Evolutionary conservation across 1,139 yeast genomes (phyloP), one percentile per base, ranked within the genome.

Genomic region (Hansenula lynferdii): DNA sequence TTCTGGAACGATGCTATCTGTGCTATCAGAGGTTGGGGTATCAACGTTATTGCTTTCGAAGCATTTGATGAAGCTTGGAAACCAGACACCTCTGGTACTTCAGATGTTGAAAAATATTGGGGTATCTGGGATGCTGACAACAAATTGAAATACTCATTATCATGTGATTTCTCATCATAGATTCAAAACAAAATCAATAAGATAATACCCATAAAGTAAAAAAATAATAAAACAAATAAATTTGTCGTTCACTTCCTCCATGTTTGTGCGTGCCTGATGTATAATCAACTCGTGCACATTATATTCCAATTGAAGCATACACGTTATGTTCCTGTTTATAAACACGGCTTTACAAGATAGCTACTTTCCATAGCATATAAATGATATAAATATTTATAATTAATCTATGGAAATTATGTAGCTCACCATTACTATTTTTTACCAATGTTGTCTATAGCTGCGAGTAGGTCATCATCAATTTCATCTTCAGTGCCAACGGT

Each of bases 61-160:
- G 96, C 96, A 39, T 82, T 81, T 54, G 97, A 90, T 62, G 97
- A 90, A 72, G 76, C 85, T 46, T 90, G 97, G 96, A 90, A 90
- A 72, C 96, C 96, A 56, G 75, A 77, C 62, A 77, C 95, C 50
- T 80, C 92, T 41, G 95, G 90, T 56, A 80, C 87, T 48, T 68
- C 78, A 45, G 90, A 80, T 58, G 95, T 86, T 52, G 97, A 89
- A 71, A 80, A 82, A 64, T 78, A 85, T 72, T 89, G 96, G 96
- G 97, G 97, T 71, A 84, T 85, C 44, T 84, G 81, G 70, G 82
- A 79, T 51, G 52, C 73, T 39, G 59, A 70, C 56, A 64, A 75
- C 63, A 60, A 61, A 35, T 67, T 73, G 63, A 84, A 84, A 66
- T 83, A 75, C 64, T 56, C 73, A 37, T 63, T 83, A 50, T 60